phyloP scores from a whole-genome alignment of 352 stramenopile genomes.

The Phytophthora pseudosyringae region DNA sequence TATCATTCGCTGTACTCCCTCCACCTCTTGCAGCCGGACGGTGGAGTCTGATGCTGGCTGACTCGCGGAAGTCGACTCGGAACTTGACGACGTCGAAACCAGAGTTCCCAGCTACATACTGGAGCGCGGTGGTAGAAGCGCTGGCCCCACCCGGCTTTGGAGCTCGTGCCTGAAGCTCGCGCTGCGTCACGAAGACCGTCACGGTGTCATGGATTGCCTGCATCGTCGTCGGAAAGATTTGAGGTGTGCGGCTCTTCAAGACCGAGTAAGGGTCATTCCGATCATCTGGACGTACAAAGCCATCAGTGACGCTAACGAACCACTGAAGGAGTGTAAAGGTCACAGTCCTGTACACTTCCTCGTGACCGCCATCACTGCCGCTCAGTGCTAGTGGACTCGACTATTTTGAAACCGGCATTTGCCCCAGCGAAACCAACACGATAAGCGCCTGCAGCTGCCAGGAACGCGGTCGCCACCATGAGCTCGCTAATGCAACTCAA shows the following conservation, averaged over 20 bases:
- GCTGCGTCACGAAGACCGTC: slow-evolving; percentile 35
- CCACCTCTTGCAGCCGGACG: slow-evolving; percentile 9
- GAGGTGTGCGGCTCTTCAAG: slow-evolving; percentile 25
- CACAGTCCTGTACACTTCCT: background rate
- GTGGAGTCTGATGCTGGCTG: slow-evolving; percentile 41
- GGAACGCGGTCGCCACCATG: slow-evolving; percentile 40
- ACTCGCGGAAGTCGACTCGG: slow-evolving; percentile 53
- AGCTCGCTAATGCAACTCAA: slow-evolving; percentile 86
- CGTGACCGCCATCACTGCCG: background rate
- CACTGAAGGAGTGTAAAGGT: too few species aligned
- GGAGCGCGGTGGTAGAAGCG: slow-evolving; percentile 29
- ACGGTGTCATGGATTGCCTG: slow-evolving; percentile 41
- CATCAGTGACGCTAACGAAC: background rate
- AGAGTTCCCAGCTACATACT: slow-evolving; percentile 55
- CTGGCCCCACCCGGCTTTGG: background rate
- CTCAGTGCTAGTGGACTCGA: background rate
- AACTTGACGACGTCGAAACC: slow-evolving; percentile 46
- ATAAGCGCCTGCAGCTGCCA: background rate
- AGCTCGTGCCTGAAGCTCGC: slow-evolving; percentile 17
- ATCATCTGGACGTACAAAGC: background rate
- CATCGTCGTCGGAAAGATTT: slow-evolving; percentile 13
- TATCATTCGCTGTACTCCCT: background rate
- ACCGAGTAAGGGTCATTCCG: slow-evolving; percentile 2
- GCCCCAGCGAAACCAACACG: slow-evolving; percentile 10
- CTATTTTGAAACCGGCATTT: slow-evolving; percentile 19